These are phyloP conservation scores for Colletotrichum somersetense DNA, from an alignment of 2,329 filamentous ascomycete genomes.

Conservation along the genomic window DNA sequence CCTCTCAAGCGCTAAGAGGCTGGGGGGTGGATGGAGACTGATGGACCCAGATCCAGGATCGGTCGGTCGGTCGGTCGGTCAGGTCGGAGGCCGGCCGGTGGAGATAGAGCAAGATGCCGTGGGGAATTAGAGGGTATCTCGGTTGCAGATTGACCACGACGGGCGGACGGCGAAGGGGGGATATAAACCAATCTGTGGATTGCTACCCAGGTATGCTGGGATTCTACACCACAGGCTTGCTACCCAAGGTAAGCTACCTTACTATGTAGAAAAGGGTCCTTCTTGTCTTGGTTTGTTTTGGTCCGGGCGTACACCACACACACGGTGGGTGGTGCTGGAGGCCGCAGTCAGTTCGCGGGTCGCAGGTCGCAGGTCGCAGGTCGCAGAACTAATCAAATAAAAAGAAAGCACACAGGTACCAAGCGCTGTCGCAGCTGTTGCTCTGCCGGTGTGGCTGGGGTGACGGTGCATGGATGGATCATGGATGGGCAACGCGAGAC, in stretches of 20 bases:
- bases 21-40: conserved; percentile 25
- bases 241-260: too few relatives aligned
- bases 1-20: conserved; percentile 38
- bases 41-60: conserved; percentile 24
- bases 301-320: not conserved
- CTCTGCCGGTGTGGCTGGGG: not conserved
- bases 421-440: not conserved
- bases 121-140: conserved; percentile 30
- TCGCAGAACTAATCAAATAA: too few relatives aligned
- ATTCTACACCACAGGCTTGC: not conserved
- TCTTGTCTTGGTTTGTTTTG: not conserved
- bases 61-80: not conserved
- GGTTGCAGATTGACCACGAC: conserved; percentile 7
- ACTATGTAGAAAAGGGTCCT: not conserved
- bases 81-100: conserved; percentile 17
- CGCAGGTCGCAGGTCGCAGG: not conserved
- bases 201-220: not conserved
- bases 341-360: conserved; percentile 4
- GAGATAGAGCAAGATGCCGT: conserved; percentile 27
- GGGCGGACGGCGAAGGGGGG: not conserved
- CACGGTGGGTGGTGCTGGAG: not conserved
- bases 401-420: not conserved
- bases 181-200: not conserved
- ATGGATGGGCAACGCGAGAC: not conserved
- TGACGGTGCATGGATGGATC: not conserved